Evolutionary conservation across 1,284 basidiomycete species (phyloP).

Genomic region (Tylopilus sp.): DNA sequence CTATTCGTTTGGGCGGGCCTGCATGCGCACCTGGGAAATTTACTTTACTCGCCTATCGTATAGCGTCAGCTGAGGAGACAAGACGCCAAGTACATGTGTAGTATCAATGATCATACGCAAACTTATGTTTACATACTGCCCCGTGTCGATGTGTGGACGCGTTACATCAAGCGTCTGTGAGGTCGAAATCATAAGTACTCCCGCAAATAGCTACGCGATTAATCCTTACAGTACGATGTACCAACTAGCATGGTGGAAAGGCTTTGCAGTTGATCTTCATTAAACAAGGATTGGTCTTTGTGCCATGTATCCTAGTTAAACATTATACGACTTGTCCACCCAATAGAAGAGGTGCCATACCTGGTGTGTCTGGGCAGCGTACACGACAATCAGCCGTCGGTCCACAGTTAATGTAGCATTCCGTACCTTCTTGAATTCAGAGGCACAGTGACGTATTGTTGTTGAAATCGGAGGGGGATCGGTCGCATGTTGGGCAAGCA

Average conservation of each 20-base stretch:
- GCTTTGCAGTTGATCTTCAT: slow-evolving; percentile 84
- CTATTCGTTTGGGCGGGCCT: background rate
- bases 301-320: slow-evolving; percentile 78
- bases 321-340: slow-evolving; percentile 4
- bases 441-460: slow-evolving; percentile 84
- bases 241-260: slow-evolving; percentile 87
- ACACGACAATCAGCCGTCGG: slow-evolving; percentile 14
- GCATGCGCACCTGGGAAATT: background rate
- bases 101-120: slow-evolving; percentile 1
- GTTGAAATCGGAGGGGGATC: slow-evolving; percentile 91
- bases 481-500: slow-evolving; percentile 76
- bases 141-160: background rate
- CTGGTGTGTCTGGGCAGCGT: slow-evolving; percentile 57
- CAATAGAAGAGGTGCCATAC: slow-evolving; percentile 36
- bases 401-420: slow-evolving; percentile 10
- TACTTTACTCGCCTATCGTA: slow-evolving; percentile 1
- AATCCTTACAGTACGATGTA: slow-evolving; percentile 77
- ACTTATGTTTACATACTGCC: no score
- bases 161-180: slow-evolving; percentile 24
- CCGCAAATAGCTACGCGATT: background rate
- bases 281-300: slow-evolving; percentile 85
- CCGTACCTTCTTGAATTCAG: slow-evolving; percentile 80
- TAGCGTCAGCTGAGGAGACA: background rate
- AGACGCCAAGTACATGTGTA: background rate
- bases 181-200: slow-evolving; percentile 11